Evolutionary conservation across 768 basidiomycete genomes (phyloP).

Genomic region (Mycena floridula): DNA sequence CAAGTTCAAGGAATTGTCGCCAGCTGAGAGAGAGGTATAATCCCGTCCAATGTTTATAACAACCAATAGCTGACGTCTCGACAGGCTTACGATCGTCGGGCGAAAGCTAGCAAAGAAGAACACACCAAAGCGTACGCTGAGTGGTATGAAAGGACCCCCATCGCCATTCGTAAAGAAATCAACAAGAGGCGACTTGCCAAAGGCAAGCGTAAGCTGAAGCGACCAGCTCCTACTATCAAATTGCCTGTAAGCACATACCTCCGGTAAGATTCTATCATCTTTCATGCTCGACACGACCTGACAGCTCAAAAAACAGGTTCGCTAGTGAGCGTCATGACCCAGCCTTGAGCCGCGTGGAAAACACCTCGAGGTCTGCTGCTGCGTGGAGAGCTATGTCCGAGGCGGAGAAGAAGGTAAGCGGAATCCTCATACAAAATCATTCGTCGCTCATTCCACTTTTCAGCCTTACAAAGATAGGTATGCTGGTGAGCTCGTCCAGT

Average conservation of each 20-base stretch:
- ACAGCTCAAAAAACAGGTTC: slow-evolving; percentile 9
- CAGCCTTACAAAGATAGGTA: too few relatives aligned
- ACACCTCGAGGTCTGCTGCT: slow-evolving; percentile 11
- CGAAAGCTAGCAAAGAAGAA: slow-evolving; percentile 10
- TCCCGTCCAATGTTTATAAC: background rate
- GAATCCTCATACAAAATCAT: too few relatives aligned
- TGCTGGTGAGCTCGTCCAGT: background rate
- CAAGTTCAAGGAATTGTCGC: slow-evolving; percentile 25
- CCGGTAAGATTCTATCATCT: slow-evolving; percentile 9
- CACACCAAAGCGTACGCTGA: slow-evolving; percentile 16
- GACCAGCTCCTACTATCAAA: slow-evolving; percentile 1
- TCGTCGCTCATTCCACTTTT: too few relatives aligned
- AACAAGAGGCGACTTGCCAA: slow-evolving; percentile 23
- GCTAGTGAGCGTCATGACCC: slow-evolving; percentile 11
- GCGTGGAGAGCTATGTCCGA: slow-evolving; percentile 25
- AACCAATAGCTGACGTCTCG: background rate
- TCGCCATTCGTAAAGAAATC: slow-evolving; percentile 17
- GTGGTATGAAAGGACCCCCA: slow-evolving; percentile 19
- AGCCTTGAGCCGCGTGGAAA: slow-evolving; percentile 12
- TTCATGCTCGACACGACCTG: background rate
- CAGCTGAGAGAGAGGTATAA: slow-evolving; percentile 28
- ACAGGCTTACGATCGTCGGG: slow-evolving; percentile 22
- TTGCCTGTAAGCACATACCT: slow-evolving; percentile 14
- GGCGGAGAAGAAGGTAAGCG: slow-evolving; percentile 24
- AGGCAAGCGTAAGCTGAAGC: slow-evolving; percentile 15